Evolutionary conservation across 140 eudicot genomes (phyloP).

Genomic region (Senecio squalidus): DNA sequence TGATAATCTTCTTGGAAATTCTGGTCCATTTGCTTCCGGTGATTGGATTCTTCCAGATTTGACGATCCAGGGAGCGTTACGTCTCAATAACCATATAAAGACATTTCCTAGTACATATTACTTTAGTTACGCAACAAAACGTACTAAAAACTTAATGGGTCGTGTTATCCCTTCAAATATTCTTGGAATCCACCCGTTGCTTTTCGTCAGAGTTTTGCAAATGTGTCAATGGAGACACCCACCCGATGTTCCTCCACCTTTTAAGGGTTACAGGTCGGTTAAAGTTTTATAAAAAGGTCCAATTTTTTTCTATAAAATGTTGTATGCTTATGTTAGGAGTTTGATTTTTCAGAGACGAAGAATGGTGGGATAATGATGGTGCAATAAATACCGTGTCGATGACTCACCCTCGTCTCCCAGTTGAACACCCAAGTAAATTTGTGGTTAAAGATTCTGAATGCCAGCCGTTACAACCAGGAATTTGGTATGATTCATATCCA

Average conservation of each 20-base stretch:
- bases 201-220: conserved; percentile 81
- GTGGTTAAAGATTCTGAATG: conserved; percentile 85
- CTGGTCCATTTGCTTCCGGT: conserved; percentile 88
- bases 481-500: conserved; percentile 48
- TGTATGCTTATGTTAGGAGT: background rate
- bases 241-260: conserved; percentile 81
- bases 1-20: conserved; percentile 70
- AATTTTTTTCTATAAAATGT: background rate
- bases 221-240: conserved; percentile 91
- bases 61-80: conserved; percentile 73
- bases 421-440: conserved; percentile 72
- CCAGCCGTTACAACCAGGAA: conserved; percentile 86
- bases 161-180: conserved; percentile 72
- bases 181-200: conserved; percentile 76
- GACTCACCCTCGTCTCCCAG: conserved; percentile 89
- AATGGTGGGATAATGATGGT: conserved; percentile 99
- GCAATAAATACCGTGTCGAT: conserved; percentile 88
- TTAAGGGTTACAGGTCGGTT: conserved; percentile 80
- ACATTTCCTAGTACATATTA: conserved; percentile 94
- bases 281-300: background rate
- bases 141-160: conserved; percentile 62
- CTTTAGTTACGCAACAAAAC: conserved; percentile 92
- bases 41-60: conserved; percentile 98
- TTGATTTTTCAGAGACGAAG: conserved; percentile 70
- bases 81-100: conserved; percentile 59